Percentiles rank a stretch among this genome's conserved stretches.
phyloP scores from a whole-genome alignment of 2,329 filamentous ascomycete species.

The Fonsecaea erecta region DNA sequence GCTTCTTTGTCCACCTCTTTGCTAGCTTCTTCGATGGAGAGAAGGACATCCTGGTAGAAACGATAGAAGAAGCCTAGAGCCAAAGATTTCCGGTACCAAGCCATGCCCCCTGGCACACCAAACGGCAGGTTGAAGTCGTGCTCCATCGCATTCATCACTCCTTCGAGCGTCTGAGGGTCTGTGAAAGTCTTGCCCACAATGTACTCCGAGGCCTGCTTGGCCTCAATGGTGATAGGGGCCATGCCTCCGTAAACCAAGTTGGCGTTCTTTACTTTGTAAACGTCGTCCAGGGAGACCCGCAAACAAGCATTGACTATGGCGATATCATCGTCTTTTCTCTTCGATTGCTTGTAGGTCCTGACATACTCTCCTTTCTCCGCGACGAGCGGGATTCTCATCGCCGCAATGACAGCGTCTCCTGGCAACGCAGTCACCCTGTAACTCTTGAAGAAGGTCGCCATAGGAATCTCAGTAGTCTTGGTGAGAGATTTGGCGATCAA shows the following conservation, averaged over 20 bases:
- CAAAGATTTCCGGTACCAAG: conserved; percentile 88
- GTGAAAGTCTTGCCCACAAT: conserved; percentile 78
- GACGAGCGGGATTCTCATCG: conserved; percentile 81
- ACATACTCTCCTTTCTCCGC: conserved; percentile 78
- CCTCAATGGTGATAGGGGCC: conserved; percentile 88
- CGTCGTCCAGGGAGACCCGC: conserved; percentile 71
- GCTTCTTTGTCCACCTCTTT: conserved; percentile 71
- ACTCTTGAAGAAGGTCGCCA: conserved; percentile 89
- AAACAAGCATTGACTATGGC: conserved; percentile 93
- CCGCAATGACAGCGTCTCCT: conserved; percentile 80
- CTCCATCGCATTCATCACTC: conserved; percentile 85
- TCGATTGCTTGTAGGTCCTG: conserved; percentile 91
- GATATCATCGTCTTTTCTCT: conserved; percentile 97
- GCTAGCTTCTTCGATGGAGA: conserved; percentile 52
- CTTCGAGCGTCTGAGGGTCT: conserved; percentile 82
- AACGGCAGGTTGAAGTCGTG: conserved; percentile 87
- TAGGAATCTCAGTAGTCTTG: conserved; percentile 81
- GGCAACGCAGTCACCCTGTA: conserved; percentile 85
- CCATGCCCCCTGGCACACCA: conserved; percentile 95
- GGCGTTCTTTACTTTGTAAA: conserved; percentile 71
- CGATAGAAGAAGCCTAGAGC: conserved; percentile 95
- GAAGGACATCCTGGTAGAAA: conserved; percentile 88
- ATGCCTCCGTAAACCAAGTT: conserved; percentile 93
- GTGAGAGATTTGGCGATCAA: conserved; percentile 78
- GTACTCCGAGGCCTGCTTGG: conserved; percentile 75